phyloP scores from a whole-genome alignment of 176 grass and related monocot genomes.

The Oropetium thomaeum region DNA sequence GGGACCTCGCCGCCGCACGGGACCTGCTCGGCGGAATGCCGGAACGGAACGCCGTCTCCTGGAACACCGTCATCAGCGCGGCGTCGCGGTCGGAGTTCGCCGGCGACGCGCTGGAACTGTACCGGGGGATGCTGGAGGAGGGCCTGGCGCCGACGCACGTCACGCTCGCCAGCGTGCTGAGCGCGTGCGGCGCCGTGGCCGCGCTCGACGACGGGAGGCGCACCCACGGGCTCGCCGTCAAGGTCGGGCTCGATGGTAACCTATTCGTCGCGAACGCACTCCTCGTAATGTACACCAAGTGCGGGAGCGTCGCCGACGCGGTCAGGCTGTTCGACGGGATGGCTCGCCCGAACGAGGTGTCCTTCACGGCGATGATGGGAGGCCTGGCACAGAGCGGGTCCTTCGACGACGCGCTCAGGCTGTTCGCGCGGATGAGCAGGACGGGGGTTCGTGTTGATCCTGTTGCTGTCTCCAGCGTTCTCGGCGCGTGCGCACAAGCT shows the following conservation, averaged over 20 bases:
- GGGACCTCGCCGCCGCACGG: slow-evolving; percentile 48
- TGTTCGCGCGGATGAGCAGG: slow-evolving; percentile 72
- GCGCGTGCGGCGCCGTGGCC: slow-evolving; percentile 54
- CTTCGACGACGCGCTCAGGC: slow-evolving; percentile 48
- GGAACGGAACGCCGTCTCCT: slow-evolving; percentile 60
- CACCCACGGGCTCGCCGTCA: slow-evolving; percentile 60
- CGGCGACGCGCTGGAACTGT: slow-evolving; percentile 52
- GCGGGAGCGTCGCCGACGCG: slow-evolving; percentile 37
- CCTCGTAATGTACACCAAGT: slow-evolving; percentile 74
- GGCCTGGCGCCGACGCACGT: slow-evolving; percentile 58
- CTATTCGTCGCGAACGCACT: slow-evolving; percentile 74
- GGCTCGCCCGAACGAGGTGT: slow-evolving; percentile 66
- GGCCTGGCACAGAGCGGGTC: slow-evolving; percentile 57
- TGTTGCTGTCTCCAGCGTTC: slow-evolving; percentile 66
- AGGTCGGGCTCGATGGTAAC: slow-evolving; percentile 56
- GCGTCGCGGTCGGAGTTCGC: slow-evolving; percentile 38
- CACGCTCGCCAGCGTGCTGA: slow-evolving; percentile 80
- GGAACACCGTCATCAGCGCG: slow-evolving; percentile 72
- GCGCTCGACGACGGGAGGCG: slow-evolving; percentile 52
- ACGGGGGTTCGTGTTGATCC: slow-evolving; percentile 57
- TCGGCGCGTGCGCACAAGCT: slow-evolving; percentile 54
- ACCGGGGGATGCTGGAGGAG: slow-evolving; percentile 51
- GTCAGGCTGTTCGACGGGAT: slow-evolving; percentile 60
- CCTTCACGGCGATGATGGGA: slow-evolving; percentile 83
- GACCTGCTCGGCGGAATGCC: slow-evolving; percentile 76